Evolutionary conservation across 2,329 filamentous ascomycete genomes (phyloP).

Genomic region (Alternaria sp.): DNA sequence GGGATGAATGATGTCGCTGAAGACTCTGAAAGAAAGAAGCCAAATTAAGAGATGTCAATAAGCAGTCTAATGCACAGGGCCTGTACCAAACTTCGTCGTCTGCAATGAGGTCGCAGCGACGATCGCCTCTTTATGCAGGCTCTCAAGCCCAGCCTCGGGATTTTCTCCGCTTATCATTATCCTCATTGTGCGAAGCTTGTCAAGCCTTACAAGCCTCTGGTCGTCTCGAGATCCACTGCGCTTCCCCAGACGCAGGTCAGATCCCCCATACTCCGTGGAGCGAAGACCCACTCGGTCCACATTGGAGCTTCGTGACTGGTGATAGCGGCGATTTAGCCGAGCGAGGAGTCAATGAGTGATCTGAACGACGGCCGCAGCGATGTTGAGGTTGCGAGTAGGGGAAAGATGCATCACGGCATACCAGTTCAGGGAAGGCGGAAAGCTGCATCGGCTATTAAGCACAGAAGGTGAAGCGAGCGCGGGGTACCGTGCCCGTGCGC

Average conservation of each 20-base stretch:
- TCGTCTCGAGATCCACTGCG: slow-evolving; percentile 9
- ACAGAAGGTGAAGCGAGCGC: slow-evolving; percentile 23
- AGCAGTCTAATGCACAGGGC: slow-evolving; percentile 6
- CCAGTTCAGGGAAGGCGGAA: slow-evolving; percentile 17
- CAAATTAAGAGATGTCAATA: slow-evolving; percentile 1
- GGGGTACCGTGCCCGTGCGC: no score
- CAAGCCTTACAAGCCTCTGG: slow-evolving; percentile 9
- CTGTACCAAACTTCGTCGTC: slow-evolving; percentile 13
- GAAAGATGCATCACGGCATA: slow-evolving; percentile 19
- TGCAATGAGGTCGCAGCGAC: slow-evolving; percentile 7
- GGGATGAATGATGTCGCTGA: not conserved
- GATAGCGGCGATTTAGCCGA: slow-evolving; percentile 21
- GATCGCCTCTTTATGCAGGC: slow-evolving; percentile 23
- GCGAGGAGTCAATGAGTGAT: not conserved
- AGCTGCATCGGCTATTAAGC: slow-evolving; percentile 2
- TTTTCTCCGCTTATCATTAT: slow-evolving; percentile 22
- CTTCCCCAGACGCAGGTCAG: slow-evolving; percentile 14
- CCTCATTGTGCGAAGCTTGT: slow-evolving; percentile 7
- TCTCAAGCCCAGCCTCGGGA: slow-evolving; percentile 15
- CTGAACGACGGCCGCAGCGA: slow-evolving; percentile 10
- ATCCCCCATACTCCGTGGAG: slow-evolving; percentile 19
- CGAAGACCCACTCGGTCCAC: slow-evolving; percentile 17
- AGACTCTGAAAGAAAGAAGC: not conserved
- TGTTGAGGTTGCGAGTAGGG: slow-evolving; percentile 18
- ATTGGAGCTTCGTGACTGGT: slow-evolving; percentile 6